Base-by-base conservation (phyloP, 495 filamentous ascomycete species). In the Geoglossum glabrum region DNA sequence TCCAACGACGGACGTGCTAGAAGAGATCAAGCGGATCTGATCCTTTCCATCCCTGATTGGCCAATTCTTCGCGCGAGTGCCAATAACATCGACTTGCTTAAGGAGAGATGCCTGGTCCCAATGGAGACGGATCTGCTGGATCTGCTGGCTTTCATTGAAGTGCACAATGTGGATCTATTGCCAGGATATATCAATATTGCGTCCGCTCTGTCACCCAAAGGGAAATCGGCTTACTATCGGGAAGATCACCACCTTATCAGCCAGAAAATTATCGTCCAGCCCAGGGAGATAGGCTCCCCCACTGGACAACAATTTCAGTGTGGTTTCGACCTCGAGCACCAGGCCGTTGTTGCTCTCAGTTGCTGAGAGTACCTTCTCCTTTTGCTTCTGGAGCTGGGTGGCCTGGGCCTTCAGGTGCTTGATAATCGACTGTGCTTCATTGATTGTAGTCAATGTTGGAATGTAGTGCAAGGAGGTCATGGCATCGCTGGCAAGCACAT, bases 71-170 rank as follows among this genome's bases (percentile, higher is more conserved):
- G 84, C 86, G 27, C 85, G 82, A 62, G 80, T 79, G 58, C 92
- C 92, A 70, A 98, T 97, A 31, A 95, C 82, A 62, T 95, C 89
- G 55, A 96, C 79, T 66, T 90, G 83, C 70, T 92, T 97, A 60
- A 98, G 76, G 9, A 97, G 77, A 55, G 87, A 87, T 27, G 81
- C 90, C 70, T 97, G 93, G 67, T 98, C 92, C 92, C 92, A 98
- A 68, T 84, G 85, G 59, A 90, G 79, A 56, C 89, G 84, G 62
- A 95, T 83, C 64, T 87, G 85, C 61, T 76, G 70, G 68, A 98
- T 95, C 67, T 87, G 84, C 61, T 81, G 76, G 43, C 83, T 65
- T 43, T 69, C 61, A 65, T 93, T 79, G 72, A 95, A 96, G 43
- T 79, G 77, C 62, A 97, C 92, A 55, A 97, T 80, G 72, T 98